Conservation (phyloP, 495 filamentous ascomycete genomes). For the Penicillium angulare region DNA sequence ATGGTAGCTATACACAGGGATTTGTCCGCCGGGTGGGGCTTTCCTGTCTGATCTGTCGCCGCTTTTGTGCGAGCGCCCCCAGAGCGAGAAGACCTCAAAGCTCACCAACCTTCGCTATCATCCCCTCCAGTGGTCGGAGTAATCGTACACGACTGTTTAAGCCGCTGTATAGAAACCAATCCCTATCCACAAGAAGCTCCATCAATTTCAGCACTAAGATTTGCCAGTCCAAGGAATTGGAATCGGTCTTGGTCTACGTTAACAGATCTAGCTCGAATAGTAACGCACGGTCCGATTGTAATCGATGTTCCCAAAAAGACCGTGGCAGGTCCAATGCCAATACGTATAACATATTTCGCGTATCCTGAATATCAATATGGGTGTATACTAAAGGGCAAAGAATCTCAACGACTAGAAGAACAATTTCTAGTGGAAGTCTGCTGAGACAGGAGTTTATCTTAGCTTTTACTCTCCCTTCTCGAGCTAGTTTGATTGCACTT, state of each 20-base stretch:
- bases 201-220: neutral
- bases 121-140: neutral
- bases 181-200: neutral
- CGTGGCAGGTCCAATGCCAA: constrained; percentile 6
- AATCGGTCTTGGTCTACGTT: neutral
- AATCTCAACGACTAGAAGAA: neutral
- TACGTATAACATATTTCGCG: constrained; percentile 4
- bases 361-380: constrained; percentile 1
- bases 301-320: constrained; percentile 1
- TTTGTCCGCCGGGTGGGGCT: too few relatives aligned
- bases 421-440: constrained; percentile 4
- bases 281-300: neutral
- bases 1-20: too few relatives aligned
- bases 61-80: too few relatives aligned
- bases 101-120: neutral
- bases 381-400: constrained; percentile 9
- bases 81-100: too few relatives aligned
- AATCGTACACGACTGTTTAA: neutral
- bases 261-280: constrained; percentile 1
- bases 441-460: neutral
- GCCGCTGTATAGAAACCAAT: neutral
- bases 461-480: neutral
- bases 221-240: constrained; percentile 4
- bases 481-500: neutral
- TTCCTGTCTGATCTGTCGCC: too few relatives aligned